These are phyloP conservation scores for Thalia dealbata DNA, from an alignment of 176 grass and related monocot genomes.

Conservation along the genomic window DNA sequence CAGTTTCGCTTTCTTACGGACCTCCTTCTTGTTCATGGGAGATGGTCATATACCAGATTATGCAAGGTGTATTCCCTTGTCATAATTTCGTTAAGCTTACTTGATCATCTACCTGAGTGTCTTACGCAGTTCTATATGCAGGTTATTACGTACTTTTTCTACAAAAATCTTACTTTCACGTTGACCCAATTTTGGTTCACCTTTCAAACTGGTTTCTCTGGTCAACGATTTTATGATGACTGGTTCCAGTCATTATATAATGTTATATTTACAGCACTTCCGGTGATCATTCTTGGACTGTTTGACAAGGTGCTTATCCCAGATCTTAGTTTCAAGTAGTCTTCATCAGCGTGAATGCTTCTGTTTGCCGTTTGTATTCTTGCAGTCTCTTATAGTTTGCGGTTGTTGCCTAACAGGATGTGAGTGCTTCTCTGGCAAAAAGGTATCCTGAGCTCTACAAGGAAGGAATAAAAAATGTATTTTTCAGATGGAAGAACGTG, in stretches of 20 bases:
- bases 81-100: neutral
- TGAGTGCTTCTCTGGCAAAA: slow-evolving; percentile 77
- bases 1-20: slow-evolving; percentile 95
- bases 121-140: slow-evolving; percentile 31
- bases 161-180: slow-evolving; percentile 99
- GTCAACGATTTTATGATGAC: slow-evolving; percentile 98
- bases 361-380: neutral
- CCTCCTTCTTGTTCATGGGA: slow-evolving; percentile 98
- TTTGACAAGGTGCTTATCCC: slow-evolving; percentile 78
- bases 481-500: slow-evolving; percentile 86
- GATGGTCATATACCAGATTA: slow-evolving; percentile 92
- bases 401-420: slow-evolving; percentile 60
- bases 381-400: neutral
- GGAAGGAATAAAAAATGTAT: slow-evolving; percentile 89
- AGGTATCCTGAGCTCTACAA: slow-evolving; percentile 86
- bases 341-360: neutral
- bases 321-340: slow-evolving; percentile 19
- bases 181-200: slow-evolving; percentile 99
- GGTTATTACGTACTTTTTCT: slow-evolving; percentile 98
- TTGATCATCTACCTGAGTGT: slow-evolving; percentile 15
- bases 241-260: slow-evolving; percentile 97
- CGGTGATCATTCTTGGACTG: slow-evolving; percentile 91
- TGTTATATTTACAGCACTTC: slow-evolving; percentile 91
- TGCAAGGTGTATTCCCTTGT: slow-evolving; percentile 56
- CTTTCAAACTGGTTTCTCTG: slow-evolving; percentile 95